Conservation (phyloP, 495 filamentous ascomycete genomes). For the Xylaria longipes region DNA sequence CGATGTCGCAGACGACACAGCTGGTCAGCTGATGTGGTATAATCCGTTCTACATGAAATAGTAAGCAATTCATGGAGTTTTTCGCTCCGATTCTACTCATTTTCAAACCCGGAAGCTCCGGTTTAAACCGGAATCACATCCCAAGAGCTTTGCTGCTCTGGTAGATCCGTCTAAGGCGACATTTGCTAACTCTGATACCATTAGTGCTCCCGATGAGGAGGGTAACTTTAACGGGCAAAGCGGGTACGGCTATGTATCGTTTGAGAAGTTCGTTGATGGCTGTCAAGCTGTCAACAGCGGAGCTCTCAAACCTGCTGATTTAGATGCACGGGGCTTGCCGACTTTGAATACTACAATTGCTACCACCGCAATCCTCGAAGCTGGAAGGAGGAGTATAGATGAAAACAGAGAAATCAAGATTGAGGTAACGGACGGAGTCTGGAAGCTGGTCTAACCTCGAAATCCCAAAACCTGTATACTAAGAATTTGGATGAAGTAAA, state of each 20-base stretch:
- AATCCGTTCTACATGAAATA: slow-evolving; percentile 99
- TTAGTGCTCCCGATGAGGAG: slow-evolving; percentile 81
- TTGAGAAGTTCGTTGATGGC: slow-evolving; percentile 95
- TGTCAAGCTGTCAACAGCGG: slow-evolving; percentile 79
- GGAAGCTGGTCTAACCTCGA: slow-evolving; percentile 68
- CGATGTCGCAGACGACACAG: slow-evolving; percentile 84
- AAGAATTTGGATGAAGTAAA: background rate
- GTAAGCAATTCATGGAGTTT: slow-evolving; percentile 17
- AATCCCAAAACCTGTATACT: background rate
- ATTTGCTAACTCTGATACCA: background rate
- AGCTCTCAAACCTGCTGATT: slow-evolving; percentile 69
- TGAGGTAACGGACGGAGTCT: slow-evolving; percentile 63
- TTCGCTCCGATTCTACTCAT: background rate
- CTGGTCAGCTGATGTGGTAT: slow-evolving; percentile 74
- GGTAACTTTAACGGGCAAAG: slow-evolving; percentile 92
- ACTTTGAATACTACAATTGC: slow-evolving; percentile 89
- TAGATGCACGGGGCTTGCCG: slow-evolving; percentile 81
- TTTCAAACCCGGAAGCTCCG: background rate
- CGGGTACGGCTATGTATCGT: slow-evolving; percentile 89
- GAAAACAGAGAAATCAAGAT: slow-evolving; percentile 81
- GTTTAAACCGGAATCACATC: background rate
- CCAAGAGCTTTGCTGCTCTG: background rate
- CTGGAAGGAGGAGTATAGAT: slow-evolving; percentile 80
- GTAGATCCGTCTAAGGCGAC: background rate
- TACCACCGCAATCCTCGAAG: slow-evolving; percentile 89